Evolutionary conservation across 192 early-diverging fungal genomes (phyloP).

Genomic region (Umbelopsis sp.): DNA sequence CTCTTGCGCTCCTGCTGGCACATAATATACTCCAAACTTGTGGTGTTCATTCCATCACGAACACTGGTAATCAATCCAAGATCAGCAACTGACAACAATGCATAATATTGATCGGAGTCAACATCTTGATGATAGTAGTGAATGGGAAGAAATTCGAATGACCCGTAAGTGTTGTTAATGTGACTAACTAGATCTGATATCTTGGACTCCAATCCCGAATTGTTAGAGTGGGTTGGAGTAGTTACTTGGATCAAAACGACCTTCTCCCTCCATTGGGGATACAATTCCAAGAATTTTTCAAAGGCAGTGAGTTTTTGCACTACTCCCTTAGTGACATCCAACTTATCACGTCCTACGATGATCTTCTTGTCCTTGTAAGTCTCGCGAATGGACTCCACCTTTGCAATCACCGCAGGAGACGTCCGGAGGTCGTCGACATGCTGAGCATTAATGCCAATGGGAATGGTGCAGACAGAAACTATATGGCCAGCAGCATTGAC

Average conservation of each 20-base stretch:
- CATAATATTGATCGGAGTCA: constrained; percentile 95
- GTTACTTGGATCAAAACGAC: constrained; percentile 97
- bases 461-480: constrained; percentile 88
- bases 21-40: constrained; percentile 90
- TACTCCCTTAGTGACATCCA: constrained; percentile 94
- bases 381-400: constrained; percentile 79
- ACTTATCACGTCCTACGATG: constrained; percentile 94
- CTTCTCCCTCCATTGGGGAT: constrained; percentile 91
- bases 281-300: constrained; percentile 87
- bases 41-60: constrained; percentile 98
- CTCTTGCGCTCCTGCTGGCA: constrained; percentile 87
- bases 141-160: constrained; percentile 95
- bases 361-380: constrained; percentile 89
- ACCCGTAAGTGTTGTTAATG: constrained; percentile 95
- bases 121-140: constrained; percentile 90
- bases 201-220: constrained; percentile 74
- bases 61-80: constrained; percentile 88
- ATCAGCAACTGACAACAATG: constrained; percentile 91
- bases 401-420: constrained; percentile 65
- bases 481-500: constrained; percentile 80
- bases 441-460: constrained; percentile 95
- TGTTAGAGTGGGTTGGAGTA: constrained; percentile 74
- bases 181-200: constrained; percentile 88
- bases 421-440: constrained; percentile 67
- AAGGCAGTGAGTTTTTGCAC: constrained; percentile 94